Conservation (phyloP, 148 eudicot species). For the Heliamphora exappendiculata region DNA sequence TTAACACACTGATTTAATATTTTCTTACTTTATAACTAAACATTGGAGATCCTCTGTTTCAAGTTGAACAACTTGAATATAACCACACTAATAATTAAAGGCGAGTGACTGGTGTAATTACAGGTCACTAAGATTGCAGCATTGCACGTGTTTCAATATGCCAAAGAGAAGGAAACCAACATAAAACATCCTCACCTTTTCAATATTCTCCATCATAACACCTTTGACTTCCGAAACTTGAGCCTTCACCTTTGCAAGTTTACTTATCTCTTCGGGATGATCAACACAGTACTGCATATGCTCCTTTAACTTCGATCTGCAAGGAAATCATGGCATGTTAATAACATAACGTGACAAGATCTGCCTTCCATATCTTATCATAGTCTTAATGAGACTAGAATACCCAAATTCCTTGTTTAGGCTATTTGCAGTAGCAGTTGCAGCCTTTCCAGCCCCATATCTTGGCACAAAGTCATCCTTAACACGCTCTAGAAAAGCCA, state of each 20-base stretch:
- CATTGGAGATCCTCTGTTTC: neutral
- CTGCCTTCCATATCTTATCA: neutral
- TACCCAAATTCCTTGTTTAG: constrained; percentile 34
- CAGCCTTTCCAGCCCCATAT: constrained; percentile 30
- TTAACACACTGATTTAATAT: neutral
- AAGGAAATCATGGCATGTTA: neutral
- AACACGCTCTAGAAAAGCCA: constrained; percentile 30
- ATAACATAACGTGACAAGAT: neutral
- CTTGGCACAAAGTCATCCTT: constrained; percentile 28
- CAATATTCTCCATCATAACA: constrained; percentile 35
- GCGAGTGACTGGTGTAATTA: neutral
- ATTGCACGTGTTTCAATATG: neutral
- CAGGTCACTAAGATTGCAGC: neutral
- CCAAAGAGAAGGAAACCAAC: neutral
- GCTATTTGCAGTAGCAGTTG: constrained; percentile 17
- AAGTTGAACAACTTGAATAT: neutral
- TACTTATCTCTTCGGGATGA: constrained; percentile 31
- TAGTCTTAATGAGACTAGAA: neutral
- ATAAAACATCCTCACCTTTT: constrained; percentile 16
- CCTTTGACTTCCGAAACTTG: constrained; percentile 37
- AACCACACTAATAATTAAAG: neutral
- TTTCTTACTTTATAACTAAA: neutral
- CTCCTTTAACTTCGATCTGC: constrained; percentile 29
- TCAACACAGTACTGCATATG: constrained; percentile 25
- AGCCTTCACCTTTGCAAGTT: constrained; percentile 27